phyloP scores from a whole-genome alignment of 163 green algal species.

The Scenedesmus sp. region DNA sequence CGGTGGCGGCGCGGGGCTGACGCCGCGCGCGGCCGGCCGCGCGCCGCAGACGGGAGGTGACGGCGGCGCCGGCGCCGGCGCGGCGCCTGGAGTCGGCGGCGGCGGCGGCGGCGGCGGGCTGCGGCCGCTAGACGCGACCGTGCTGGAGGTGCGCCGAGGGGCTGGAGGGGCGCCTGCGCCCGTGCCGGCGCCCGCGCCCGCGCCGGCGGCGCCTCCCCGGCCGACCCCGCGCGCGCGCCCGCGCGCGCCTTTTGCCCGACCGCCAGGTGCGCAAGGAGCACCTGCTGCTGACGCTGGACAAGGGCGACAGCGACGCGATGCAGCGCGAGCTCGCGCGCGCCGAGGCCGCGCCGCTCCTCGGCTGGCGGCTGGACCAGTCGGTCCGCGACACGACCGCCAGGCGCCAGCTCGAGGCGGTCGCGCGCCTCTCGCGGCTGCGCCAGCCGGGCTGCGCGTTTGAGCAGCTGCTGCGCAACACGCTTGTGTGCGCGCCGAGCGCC shows the following conservation, averaged over 20 bases:
- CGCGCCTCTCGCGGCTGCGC: constrained; percentile 15
- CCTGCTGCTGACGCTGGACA: constrained; percentile 44
- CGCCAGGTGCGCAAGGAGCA: constrained; percentile 42
- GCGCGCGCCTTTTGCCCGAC: too few relatives aligned
- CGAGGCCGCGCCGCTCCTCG: constrained; percentile 9
- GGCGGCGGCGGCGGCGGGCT: neutral
- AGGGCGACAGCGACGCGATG: constrained; percentile 30
- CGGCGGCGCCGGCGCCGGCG: too few relatives aligned
- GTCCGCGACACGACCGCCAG: constrained; percentile 55
- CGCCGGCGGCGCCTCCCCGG: too few relatives aligned
- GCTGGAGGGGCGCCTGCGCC: too few relatives aligned
- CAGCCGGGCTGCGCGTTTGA: constrained; percentile 27
- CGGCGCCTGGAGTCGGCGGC: too few relatives aligned
- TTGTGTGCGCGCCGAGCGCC: constrained; percentile 4
- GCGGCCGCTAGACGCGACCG: constrained; percentile 15
- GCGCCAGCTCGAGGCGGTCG: constrained; percentile 66
- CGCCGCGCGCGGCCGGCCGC: too few relatives aligned
- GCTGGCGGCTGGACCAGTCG: constrained; percentile 65
- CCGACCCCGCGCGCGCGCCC: too few relatives aligned
- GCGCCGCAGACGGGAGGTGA: too few relatives aligned
- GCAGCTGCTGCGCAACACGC: constrained; percentile 25
- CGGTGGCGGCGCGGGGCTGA: neutral
- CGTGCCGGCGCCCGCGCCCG: too few relatives aligned
- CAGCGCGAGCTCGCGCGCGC: neutral
- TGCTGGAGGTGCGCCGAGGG: constrained; percentile 16